A percentile compares a stretch with the other conserved stretches of the same genome.
Conservation (phyloP, 345 rosid genomes). For the Eucalyptus caleyi region DNA sequence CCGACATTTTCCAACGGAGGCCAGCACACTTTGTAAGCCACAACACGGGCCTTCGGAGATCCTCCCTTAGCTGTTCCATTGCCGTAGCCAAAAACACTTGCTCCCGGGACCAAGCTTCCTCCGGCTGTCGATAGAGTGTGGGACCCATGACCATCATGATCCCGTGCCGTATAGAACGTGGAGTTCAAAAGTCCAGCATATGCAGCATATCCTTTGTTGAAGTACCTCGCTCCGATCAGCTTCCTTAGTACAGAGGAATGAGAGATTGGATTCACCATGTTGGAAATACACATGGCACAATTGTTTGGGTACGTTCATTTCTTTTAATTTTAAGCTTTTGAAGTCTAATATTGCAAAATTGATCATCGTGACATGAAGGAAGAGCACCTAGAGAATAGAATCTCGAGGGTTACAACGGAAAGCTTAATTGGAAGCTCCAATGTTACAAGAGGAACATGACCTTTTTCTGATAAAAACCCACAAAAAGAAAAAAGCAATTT, state of each 20-base stretch:
- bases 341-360: background rate
- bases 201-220: background rate
- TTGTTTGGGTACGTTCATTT: background rate
- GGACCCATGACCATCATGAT: constrained; percentile 9
- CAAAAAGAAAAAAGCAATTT: background rate
- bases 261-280: background rate
- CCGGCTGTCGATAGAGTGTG: constrained; percentile 21
- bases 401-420: background rate
- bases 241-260: background rate
- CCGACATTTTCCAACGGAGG: background rate
- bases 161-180: background rate
- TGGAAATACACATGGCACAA: background rate
- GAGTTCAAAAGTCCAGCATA: background rate
- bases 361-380: background rate
- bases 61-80: constrained; percentile 32
- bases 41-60: constrained; percentile 21
- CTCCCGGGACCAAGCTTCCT: background rate
- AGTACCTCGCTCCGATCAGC: constrained; percentile 6
- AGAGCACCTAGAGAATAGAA: background rate
- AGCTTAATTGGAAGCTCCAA: background rate
- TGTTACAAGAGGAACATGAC: background rate
- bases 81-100: constrained; percentile 1
- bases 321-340: background rate
- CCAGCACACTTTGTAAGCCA: constrained; percentile 25
- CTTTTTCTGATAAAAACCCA: background rate